Evolutionary conservation across 176 grass and related monocot species (phyloP).

Genomic region (Typha latifolia): DNA sequence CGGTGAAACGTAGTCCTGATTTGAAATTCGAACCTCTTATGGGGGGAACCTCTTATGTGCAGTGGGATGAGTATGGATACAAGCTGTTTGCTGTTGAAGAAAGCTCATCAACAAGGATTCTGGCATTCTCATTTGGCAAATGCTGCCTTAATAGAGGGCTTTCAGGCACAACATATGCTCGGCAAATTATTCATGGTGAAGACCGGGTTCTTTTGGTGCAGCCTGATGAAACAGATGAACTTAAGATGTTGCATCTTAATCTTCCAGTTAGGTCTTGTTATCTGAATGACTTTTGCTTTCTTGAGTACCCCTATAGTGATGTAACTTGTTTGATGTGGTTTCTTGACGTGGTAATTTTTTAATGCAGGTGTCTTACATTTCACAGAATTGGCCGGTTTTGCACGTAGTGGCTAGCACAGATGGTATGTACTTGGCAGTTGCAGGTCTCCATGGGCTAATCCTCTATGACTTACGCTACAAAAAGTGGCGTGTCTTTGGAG

Average conservation of each 20-base stretch:
- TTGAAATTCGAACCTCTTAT: constrained; percentile 84
- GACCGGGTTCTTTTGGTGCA: constrained; percentile 79
- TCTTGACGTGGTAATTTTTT: constrained; percentile 13
- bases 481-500: constrained; percentile 95
- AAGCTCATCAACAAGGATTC: constrained; percentile 61
- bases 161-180: constrained; percentile 69
- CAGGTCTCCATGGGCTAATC: constrained; percentile 72
- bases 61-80: constrained; percentile 95
- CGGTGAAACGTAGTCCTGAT: constrained; percentile 46
- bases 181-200: constrained; percentile 83
- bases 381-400: constrained; percentile 91
- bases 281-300: constrained; percentile 23
- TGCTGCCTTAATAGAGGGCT: constrained; percentile 82
- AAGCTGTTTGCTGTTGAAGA: constrained; percentile 91
- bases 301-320: no score
- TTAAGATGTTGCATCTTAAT: constrained; percentile 90
- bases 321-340: constrained; percentile 4
- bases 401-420: constrained; percentile 90
- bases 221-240: constrained; percentile 79
- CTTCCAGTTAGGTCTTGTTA: constrained; percentile 74
- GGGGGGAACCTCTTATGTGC: constrained; percentile 76
- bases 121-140: constrained; percentile 94
- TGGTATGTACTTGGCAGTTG: constrained; percentile 88
- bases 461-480: constrained; percentile 86
- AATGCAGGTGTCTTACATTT: constrained; percentile 84